Evolutionary conservation across 345 rosid genomes (phyloP), one percentile per base, ranked within the genome.

Genomic region (Diplotaxis tenuifolia): DNA sequence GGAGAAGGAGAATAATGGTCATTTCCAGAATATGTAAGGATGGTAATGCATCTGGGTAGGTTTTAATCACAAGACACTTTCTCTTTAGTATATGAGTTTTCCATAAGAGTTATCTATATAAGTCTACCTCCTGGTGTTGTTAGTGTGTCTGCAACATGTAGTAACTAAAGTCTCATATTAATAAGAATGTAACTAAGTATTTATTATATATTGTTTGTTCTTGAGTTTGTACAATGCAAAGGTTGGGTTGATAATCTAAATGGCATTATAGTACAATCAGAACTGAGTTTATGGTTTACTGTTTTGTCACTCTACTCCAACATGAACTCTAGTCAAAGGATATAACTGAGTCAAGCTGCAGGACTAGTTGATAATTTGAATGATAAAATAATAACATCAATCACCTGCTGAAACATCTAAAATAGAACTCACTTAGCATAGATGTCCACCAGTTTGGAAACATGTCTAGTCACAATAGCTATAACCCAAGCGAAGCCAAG

Each of bases 61-160:
- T 67, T 67, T 65, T 8, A 32, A 7, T 32, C 22, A n/a, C n/a
- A 62, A 72, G 38, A 72, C 61, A 31, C 16, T n/a, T n/a, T n/a
- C n/a, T n/a, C n/a, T n/a, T n/a, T n/a, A n/a, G n/a, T n/a, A n/a
- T n/a, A n/a, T n/a, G n/a, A n/a, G n/a, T n/a, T n/a, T n/a, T n/a
- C n/a, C n/a, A n/a, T n/a, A n/a, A n/a, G n/a, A n/a, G 45, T 20
- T 55, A 14, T 52, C 28, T 14, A 10, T 18, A 55, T 7, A 22
- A n/a, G 38, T 67, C 9, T 36, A 62, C 11, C 19, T 25, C 15
- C 3, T 57, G 7, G 2, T 69, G 16, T 40, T 16, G 19, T 42
- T 57, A 53, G 22, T n/a, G 29, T 64, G 50, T 64, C 12, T 23
- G 64, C 19, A 56, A 57, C 7, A 53, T 67, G 71, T 20, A 52